Evolutionary conservation across 495 filamentous ascomycete species (phyloP).

Genomic region (Aspergillus mulundensis): DNA sequence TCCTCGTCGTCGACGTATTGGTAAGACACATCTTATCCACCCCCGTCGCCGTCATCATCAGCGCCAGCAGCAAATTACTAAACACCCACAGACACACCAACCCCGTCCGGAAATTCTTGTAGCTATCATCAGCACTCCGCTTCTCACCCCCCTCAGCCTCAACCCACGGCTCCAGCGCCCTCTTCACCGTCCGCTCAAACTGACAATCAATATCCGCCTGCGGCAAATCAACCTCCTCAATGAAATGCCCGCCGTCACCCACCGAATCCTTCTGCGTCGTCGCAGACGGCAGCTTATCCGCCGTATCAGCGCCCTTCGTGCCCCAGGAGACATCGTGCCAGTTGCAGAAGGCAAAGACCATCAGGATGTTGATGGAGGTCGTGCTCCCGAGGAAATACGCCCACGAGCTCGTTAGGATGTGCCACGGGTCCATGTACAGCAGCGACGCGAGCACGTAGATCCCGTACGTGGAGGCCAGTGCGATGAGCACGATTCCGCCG

Average conservation of each 20-base stretch:
- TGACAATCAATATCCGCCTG: conserved; percentile 97
- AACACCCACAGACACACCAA: conserved; percentile 90
- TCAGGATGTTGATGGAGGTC: conserved; percentile 96
- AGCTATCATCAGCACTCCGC: conserved; percentile 88
- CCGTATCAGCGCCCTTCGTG: conserved; percentile 97
- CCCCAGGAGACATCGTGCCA: conserved; percentile 99
- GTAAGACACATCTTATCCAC: conserved; percentile 73
- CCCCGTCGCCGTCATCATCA: conserved; percentile 80
- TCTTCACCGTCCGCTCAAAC: conserved; percentile 92
- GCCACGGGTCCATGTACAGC: conserved; percentile 98
- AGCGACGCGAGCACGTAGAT: conserved; percentile 93
- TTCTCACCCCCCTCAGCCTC: conserved; percentile 65
- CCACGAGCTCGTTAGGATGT: conserved; percentile 97
- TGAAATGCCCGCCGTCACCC: conserved; percentile 54
- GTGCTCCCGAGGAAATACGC: conserved; percentile 90
- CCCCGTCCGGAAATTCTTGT: conserved; percentile 95
- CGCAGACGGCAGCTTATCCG: conserved; percentile 83
- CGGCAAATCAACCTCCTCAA: conserved; percentile 92
- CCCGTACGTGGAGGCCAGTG: conserved; percentile 87
- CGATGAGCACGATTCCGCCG: conserved; percentile 80
- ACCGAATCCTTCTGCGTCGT: conserved; percentile 75
- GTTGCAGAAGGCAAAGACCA: conserved; percentile 98
- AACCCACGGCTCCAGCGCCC: conserved; percentile 72
- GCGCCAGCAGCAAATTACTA: conserved; percentile 75
- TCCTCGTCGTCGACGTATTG: conserved; percentile 59